Evolutionary conservation across 2,329 filamentous ascomycete species (phyloP), one percentile per base, ranked within the genome.

Genomic region (Botrytis tulipae): DNA sequence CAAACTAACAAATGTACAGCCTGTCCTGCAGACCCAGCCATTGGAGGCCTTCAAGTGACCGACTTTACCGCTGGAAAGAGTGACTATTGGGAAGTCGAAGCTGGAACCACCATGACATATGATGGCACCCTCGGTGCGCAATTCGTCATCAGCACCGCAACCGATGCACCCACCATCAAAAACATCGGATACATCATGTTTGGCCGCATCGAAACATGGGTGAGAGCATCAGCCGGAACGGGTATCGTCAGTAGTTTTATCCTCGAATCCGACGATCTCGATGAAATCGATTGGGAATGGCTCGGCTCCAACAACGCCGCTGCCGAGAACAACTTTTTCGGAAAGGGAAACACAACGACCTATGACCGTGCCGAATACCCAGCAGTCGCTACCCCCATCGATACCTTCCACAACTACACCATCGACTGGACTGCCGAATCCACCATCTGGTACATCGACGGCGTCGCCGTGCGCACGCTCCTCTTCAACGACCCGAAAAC

Each of bases 351-450:
- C 75, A 86, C 83, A 42, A 85, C 85, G 65, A 83, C 83, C 54
- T 87, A 85, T 78, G 85, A 87, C 77, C 83, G 85, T 66, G 87
- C 82, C 59, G 71, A 77, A 62, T 81, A 81, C 70, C 82, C 84
- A 70, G 76, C 80, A 16, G 82, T 84, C 63, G 78, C 77, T 72
- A 67, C 82, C 10, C 74, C 78, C 25, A 76, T 78, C 22, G 75
- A 84, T 72, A 80, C 80, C 40, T 86, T 85, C 78, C 90, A 92
- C 83, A 92, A 87, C 72, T 93, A 93, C 83, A 86, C 87, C 14
- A 79, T 93, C 70, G 88, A 92, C 83, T 93, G 91, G 91, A 91
- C 87, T 35, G 80, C 85, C 42, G 85, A 88, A 12, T 80, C 83
- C 48, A 83, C 91, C 74, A 83, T 85, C 74, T 93, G 90, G 87